Base-by-base conservation (phyloP, 352 stramenopile genomes). In the Bremia lactucae region DNA sequence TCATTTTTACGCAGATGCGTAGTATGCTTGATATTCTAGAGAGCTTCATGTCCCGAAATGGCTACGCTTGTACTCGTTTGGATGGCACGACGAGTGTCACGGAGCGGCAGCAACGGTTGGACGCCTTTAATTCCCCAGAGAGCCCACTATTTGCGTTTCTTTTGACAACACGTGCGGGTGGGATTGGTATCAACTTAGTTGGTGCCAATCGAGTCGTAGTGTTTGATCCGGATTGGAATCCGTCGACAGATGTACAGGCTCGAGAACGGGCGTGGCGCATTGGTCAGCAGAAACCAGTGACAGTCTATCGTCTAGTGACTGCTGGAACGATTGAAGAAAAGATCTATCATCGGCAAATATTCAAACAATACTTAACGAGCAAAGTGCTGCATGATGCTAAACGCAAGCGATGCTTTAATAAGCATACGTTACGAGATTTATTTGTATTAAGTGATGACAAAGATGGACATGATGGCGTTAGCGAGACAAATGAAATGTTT, bases 151-250 rank as follows among this genome's bases (percentile, higher is more conserved):
- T 91, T 44, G 65, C 83, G 8, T 91, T 93, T 21, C 19, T 91
- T 23, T 52, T 92, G 28, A 91, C 82, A 24, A 94, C 79, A 19
- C 65, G 75, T 26, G 96, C 95, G 18, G 97, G 96, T 31, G 97
- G 96, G 6, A 92, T 99, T 26, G 97, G 97, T 4, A 70, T 99
- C 24, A 97, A 96, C 39, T 65, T 99, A 10, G 95, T 90, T 9
- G 94, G 92, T 28, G 96, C 96, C 0, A 87, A 98, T 58, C 68
- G 94, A 26, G 94, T 99, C 3, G 70, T 99, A 20, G 77, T 99
- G 1, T 98, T 97, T 52, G 95, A 99, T 63, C 95, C 95, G n/a
- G 94, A 98, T 54, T 99, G 96, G 96, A 99, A 99, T 56, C 97
- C 97, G 9, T 94, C 85, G 31, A 98, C 85, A 1, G 94, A 98